Evolutionary conservation across 768 basidiomycete species (phyloP), one percentile per base, ranked within the genome.

Genomic region (Calocybe gangraenosa): DNA sequence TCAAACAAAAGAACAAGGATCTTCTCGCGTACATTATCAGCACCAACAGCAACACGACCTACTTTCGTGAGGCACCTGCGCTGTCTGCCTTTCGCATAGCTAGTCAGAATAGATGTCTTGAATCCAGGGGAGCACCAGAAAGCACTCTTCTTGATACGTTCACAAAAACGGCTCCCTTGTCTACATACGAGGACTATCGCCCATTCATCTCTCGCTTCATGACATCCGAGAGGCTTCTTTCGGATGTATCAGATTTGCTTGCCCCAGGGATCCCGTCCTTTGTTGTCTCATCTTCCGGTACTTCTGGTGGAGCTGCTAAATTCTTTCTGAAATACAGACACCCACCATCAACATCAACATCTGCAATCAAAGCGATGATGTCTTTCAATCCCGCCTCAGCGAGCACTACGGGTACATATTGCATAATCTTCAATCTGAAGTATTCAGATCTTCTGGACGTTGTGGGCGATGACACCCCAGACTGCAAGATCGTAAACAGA

Each of bases 221-320:
- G 28, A 38, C 43, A 18, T n/a, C 32, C 18, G 41, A 41, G n/a
- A 37, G 47, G 13, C 19, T n/a, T 23, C 25, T 37, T 4, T 42
- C 47, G n/a, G 37, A 6, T 35, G 42, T 53, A 15, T 35, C 38
- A 14, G 21, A 56, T 23, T 41, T 53, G 7, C 45, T 56, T 28
- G 38, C 55, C 3, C 55, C 51, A n/a, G 55, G 52, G 13, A 18
- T 56, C 7, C 55, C 55, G 11, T 9, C 33, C 5, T 56, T 43
- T 28, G 45, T 56, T 18, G 36, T 52, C 11, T 46, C 53, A 14
- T 50, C 49, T 14, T 53, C 55, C 7, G 55, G 55, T 6, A 56
- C 55, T 21, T 42, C 55, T 28, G 52, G 49, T 11, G 40, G 48
- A 14, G 32, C 14, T 2, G 34, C 42, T 14, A 56, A 56, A 30